These are phyloP conservation scores for Mycena filopes DNA, from an alignment of 768 basidiomycete genomes.

Conservation along the genomic window DNA sequence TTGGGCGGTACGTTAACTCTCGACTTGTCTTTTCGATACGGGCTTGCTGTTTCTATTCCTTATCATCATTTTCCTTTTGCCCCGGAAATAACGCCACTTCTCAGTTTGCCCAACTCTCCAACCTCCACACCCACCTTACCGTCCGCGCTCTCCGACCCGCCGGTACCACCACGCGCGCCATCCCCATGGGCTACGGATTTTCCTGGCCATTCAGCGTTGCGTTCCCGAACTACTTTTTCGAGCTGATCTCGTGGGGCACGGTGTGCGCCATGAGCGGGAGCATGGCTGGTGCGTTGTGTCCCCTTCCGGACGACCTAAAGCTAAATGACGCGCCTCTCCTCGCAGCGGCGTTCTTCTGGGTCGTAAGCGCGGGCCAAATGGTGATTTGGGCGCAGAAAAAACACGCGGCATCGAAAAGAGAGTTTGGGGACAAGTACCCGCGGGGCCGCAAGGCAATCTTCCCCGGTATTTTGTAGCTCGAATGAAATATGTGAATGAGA, in stretches of 20 bases:
- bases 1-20: slow-evolving; percentile 73
- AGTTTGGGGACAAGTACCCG: slow-evolving; percentile 91
- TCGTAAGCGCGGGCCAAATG: slow-evolving; percentile 76
- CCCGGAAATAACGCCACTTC: not conserved
- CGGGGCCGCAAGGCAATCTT: slow-evolving; percentile 79
- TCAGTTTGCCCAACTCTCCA: slow-evolving; percentile 88
- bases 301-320: slow-evolving; percentile 6
- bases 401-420: slow-evolving; percentile 89
- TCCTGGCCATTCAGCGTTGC: slow-evolving; percentile 65
- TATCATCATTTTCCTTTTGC: slow-evolving; percentile 5
- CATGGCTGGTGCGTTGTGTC: slow-evolving; percentile 62
- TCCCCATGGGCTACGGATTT: slow-evolving; percentile 95
- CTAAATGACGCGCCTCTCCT: slow-evolving; percentile 1
- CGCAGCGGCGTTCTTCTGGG: slow-evolving; percentile 72
- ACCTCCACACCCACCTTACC: slow-evolving; percentile 84
- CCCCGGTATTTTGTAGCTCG: slow-evolving; percentile 69
- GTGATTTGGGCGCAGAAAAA: slow-evolving; percentile 91
- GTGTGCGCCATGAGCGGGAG: slow-evolving; percentile 84
- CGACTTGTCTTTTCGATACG: not conserved
- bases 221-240: slow-evolving; percentile 96
- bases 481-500: too few relatives aligned
- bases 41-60: not conserved
- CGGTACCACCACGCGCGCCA: slow-evolving; percentile 81
- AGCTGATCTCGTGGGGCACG: slow-evolving; percentile 78
- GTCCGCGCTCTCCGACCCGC: slow-evolving; percentile 86